Percentiles rank a stretch among this genome's conserved stretches.
These are phyloP conservation scores for Sphaerosporella brunnea DNA, from an alignment of 495 filamentous ascomycete genomes.

Conservation along the genomic window DNA sequence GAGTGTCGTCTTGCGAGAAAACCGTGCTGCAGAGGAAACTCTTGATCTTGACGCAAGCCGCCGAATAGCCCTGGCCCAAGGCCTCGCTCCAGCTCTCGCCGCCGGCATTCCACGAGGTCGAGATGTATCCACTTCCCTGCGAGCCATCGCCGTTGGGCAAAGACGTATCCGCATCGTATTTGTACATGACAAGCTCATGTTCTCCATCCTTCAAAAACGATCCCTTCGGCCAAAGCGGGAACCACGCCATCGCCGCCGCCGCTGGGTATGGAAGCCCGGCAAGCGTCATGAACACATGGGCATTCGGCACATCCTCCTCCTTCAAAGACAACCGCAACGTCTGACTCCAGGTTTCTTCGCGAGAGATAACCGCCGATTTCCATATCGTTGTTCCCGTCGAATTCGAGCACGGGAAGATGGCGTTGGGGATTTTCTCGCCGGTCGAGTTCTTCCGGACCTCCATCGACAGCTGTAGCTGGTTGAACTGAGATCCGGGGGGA, in stretches of 20 bases:
- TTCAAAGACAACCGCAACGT: conserved; percentile 68
- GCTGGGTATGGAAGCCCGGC: conserved; percentile 69
- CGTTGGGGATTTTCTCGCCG: conserved; percentile 68
- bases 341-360: conserved; percentile 69
- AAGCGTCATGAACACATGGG: conserved; percentile 78
- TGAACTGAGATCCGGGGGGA: conserved; percentile 40
- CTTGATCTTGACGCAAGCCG: conserved; percentile 56
- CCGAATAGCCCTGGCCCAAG: conserved; percentile 19
- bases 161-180: conserved; percentile 72
- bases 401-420: conserved; percentile 75
- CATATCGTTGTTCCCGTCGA: conserved; percentile 56
- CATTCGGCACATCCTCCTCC: conserved; percentile 59
- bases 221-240: conserved; percentile 83
- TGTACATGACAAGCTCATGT: conserved; percentile 68
- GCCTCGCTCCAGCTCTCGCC: conserved; percentile 22
- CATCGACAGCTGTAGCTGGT: conserved; percentile 71
- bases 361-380: conserved; percentile 64
- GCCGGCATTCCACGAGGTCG: conserved; percentile 53
- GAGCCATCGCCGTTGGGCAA: conserved; percentile 28
- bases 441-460: conserved; percentile 55
- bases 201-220: conserved; percentile 79
- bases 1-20: conserved; percentile 82
- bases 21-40: conserved; percentile 90
- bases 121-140: conserved; percentile 60
- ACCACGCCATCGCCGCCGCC: conserved; percentile 76